Conservation (phyloP, 2,329 filamentous ascomycete species). For the Xylariaceae sp. region DNA sequence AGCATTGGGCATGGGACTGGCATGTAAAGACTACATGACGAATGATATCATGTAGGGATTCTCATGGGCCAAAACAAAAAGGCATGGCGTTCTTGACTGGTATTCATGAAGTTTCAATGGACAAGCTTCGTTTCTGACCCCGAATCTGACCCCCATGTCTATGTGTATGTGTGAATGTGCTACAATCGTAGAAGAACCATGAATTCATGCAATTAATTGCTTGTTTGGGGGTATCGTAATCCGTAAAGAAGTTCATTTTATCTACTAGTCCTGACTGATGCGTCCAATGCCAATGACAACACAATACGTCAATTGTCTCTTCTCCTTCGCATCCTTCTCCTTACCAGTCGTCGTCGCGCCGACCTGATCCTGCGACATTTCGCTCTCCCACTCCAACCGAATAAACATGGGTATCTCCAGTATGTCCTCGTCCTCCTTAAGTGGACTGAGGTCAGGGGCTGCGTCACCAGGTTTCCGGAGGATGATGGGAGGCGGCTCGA, state of each 20-base stretch:
- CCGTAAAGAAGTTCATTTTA: conserved; percentile 18
- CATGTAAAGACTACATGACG: conserved; percentile 23
- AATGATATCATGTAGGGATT: conserved; percentile 29
- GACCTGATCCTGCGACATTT: conserved; percentile 57
- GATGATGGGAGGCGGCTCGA: conserved; percentile 33
- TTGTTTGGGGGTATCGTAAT: not conserved
- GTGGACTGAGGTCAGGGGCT: conserved; percentile 40
- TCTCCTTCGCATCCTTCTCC: conserved; percentile 64
- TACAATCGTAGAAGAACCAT: not conserved
- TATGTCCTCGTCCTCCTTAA: conserved; percentile 56
- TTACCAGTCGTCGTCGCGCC: conserved; percentile 47
- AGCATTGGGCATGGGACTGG: conserved; percentile 24
- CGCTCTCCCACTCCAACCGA: conserved; percentile 81
- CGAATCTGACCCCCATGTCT: conserved; percentile 10
- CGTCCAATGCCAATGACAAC: conserved; percentile 83
- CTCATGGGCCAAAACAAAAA: conserved; percentile 32
- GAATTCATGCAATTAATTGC: not conserved
- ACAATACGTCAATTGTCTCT: conserved; percentile 91
- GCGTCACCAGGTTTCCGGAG: conserved; percentile 32
- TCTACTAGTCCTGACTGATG: conserved; percentile 50
- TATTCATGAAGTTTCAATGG: conserved; percentile 43
- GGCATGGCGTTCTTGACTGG: conserved; percentile 45
- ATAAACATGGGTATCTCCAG: conserved; percentile 94
- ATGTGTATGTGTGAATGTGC: not conserved
- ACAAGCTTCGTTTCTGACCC: conserved; percentile 31